These are phyloP conservation scores for Lactarius sanguifluus DNA, from an alignment of 768 basidiomycete species.

Conservation along the genomic window DNA sequence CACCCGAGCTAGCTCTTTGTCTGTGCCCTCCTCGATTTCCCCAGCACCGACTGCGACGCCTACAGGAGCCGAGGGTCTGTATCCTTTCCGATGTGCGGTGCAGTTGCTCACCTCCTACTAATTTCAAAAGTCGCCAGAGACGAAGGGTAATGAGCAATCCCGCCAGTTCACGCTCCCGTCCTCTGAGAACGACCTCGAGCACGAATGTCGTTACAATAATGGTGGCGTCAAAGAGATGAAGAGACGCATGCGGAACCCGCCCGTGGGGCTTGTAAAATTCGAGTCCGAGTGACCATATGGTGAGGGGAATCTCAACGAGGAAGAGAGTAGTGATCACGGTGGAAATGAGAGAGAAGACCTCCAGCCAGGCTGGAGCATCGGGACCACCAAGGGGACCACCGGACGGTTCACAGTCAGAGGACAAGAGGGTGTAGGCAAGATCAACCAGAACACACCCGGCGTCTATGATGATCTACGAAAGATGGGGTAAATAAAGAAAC, in stretches of 20 bases:
- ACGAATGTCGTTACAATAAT: slow-evolving; percentile 73
- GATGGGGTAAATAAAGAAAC: not conserved
- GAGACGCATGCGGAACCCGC: slow-evolving; percentile 49
- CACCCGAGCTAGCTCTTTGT: slow-evolving; percentile 49
- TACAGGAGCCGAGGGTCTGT: slow-evolving; percentile 42
- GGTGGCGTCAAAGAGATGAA: slow-evolving; percentile 75
- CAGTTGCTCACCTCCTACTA: slow-evolving; percentile 53
- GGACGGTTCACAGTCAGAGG: slow-evolving; percentile 47
- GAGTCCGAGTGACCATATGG: slow-evolving; percentile 65
- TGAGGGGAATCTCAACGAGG: slow-evolving; percentile 72
- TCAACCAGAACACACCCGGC: slow-evolving; percentile 70
- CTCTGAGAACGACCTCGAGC: slow-evolving; percentile 67
- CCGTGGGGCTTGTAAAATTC: slow-evolving; percentile 62
- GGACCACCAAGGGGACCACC: slow-evolving; percentile 43
- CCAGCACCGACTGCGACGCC: slow-evolving; percentile 76
- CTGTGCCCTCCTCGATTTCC: slow-evolving; percentile 59
- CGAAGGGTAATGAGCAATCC: slow-evolving; percentile 70
- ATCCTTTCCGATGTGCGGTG: not conserved
- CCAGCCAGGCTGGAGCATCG: slow-evolving; percentile 59
- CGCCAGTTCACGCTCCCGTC: slow-evolving; percentile 68
- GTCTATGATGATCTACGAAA: slow-evolving; percentile 57
- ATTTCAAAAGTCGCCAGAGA: slow-evolving; percentile 77
- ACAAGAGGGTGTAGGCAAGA: slow-evolving; percentile 65
- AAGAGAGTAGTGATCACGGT: slow-evolving; percentile 70
- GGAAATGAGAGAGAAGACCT: slow-evolving; percentile 59